phyloP scores from a whole-genome alignment of 2,329 filamentous ascomycete species.

The Aureobasidium sp. region DNA sequence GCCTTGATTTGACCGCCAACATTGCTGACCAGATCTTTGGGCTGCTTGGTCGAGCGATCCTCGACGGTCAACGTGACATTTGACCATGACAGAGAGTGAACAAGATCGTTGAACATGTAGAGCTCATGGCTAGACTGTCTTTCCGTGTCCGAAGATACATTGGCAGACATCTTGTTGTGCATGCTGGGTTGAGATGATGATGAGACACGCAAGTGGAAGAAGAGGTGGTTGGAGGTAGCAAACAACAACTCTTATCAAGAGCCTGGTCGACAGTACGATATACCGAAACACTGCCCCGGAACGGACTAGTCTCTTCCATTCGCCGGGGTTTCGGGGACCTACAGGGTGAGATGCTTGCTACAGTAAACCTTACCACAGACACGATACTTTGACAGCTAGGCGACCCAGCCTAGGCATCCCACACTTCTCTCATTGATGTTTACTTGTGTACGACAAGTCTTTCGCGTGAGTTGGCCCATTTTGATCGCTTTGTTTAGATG shows the following conservation, averaged over 20 bases:
- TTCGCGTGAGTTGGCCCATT: neutral
- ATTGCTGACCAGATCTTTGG: constrained; percentile 50
- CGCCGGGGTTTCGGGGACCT: neutral
- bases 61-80: constrained; percentile 59
- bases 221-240: neutral
- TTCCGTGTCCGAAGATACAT: constrained; percentile 1
- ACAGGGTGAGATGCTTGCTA: neutral
- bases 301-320: neutral
- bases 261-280: neutral
- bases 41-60: constrained; percentile 53
- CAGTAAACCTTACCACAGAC: neutral
- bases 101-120: constrained; percentile 50
- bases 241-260: neutral
- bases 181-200: neutral
- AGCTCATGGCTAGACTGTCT: constrained; percentile 14
- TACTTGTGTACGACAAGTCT: neutral
- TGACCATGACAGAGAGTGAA: constrained; percentile 55
- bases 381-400: neutral
- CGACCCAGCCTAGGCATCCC: neutral
- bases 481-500: neutral
- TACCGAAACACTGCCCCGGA: neutral
- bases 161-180: neutral
- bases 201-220: neutral
- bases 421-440: neutral
- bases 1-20: constrained; percentile 46